Base-by-base conservation (phyloP, 345 rosid species). In the Corymbia maculata region DNA sequence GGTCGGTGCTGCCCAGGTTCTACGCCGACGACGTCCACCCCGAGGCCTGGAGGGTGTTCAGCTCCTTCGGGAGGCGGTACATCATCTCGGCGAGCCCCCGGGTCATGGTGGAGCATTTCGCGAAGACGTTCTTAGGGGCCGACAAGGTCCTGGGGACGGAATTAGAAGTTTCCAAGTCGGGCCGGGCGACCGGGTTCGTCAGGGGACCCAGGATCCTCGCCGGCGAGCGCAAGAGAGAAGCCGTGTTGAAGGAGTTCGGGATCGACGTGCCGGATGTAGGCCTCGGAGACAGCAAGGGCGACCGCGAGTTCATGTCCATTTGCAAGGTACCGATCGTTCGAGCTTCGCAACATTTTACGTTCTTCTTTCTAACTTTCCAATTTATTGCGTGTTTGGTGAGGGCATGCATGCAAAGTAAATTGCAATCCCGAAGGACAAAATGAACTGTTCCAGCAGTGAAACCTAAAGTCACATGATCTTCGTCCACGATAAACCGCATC, bases 21-120 rank as follows among this genome's bases (percentile, higher is more conserved):
- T 98, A 96, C 79, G 95, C 97, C 0, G 99, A 97, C 80, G 99
- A 98, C 85, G 99, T 98, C 68, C 98, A 94, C 88, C 98, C 97
- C 1, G 96, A 97, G 64, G 90, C 95, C 5, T 98, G 99, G 99
- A 89, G 90, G 85, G 94, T 98, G 85, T 97, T 97, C 92, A 96
- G 91, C 85, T 94, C 98, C 16, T 98, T 96, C 12, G 98, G 98
- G 17, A 95, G 92, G 88, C 91, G 98, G 28, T 96, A 93, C 87
- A 90, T 98, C 7, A 89, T 98, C 13, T 96, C 99, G 9, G 98
- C 97, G 3, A 95, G 89, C 91, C 99, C 99, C 5, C 91, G 97
- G 61, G 89, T 98, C 50, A 94, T 98, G 98, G 96, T 95, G 49
- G 99, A 98, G 68, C 99, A 96, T 26, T 98, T 97, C 87, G 97